phyloP scores from a whole-genome alignment of 2,329 filamentous ascomycete genomes.

The Pleoardoris graminearum region DNA sequence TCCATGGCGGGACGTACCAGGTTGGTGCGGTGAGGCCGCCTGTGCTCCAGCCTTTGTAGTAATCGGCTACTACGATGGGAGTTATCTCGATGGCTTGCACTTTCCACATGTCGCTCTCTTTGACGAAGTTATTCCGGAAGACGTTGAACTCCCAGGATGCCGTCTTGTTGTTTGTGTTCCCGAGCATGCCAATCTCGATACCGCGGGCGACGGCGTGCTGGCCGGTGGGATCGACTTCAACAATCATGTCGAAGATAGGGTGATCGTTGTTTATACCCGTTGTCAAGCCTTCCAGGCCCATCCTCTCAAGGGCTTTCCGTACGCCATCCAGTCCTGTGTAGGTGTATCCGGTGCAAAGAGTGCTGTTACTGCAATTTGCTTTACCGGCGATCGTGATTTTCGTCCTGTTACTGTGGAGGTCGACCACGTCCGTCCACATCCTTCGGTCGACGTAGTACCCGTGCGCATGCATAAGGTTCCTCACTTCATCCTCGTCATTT shows the following conservation, averaged over 20 bases:
- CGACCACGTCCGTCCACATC: conserved; percentile 32
- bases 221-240: conserved; percentile 20
- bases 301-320: conserved; percentile 21
- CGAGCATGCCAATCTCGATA: conserved; percentile 29
- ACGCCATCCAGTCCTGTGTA: conserved; percentile 20
- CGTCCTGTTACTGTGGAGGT: conserved; percentile 21
- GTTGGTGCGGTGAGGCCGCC: conserved; percentile 17
- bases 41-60: conserved; percentile 28
- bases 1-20: conserved; percentile 19
- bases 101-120: conserved; percentile 26
- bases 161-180: conserved; percentile 19
- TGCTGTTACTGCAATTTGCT: not conserved
- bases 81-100: conserved; percentile 21
- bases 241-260: conserved; percentile 30
- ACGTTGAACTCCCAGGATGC: conserved; percentile 34
- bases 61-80: conserved; percentile 26
- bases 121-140: conserved; percentile 25
- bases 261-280: conserved; percentile 31
- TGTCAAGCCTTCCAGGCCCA: conserved; percentile 26
- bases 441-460: conserved; percentile 30
- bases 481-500: conserved; percentile 30
- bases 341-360: not conserved
- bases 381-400: conserved; percentile 14
- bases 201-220: conserved; percentile 23
- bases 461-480: conserved; percentile 29